A percentile compares a stretch with the other conserved stretches of the same genome.
phyloP scores from a whole-genome alignment of 352 stramenopile species.

The Phytopythium aichiense region DNA sequence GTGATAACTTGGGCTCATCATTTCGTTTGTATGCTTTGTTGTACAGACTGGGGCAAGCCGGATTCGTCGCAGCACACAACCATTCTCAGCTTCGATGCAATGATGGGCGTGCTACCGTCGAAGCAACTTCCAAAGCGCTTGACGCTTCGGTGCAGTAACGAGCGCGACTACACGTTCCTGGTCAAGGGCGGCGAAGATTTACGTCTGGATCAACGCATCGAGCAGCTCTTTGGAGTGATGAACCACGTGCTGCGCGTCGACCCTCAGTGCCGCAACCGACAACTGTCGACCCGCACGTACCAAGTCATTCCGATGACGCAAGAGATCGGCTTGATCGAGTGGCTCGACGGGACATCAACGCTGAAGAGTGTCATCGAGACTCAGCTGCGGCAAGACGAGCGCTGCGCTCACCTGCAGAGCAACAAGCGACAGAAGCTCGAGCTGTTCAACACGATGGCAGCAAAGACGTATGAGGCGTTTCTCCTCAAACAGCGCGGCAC shows the following conservation, averaged over 20 bases:
- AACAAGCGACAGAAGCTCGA: constrained; percentile 72
- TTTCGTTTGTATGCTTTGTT: constrained; percentile 1
- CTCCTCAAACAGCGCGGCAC: constrained; percentile 63
- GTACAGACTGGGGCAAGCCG: constrained; percentile 66
- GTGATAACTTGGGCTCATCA: background rate
- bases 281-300: constrained; percentile 73
- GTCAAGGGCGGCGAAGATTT: constrained; percentile 92
- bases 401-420: constrained; percentile 48
- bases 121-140: constrained; percentile 86
- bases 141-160: constrained; percentile 76
- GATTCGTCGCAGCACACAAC: constrained; percentile 54
- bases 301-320: constrained; percentile 86
- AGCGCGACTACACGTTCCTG: constrained; percentile 80
- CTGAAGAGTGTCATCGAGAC: constrained; percentile 77
- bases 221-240: constrained; percentile 91
- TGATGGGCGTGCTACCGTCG: constrained; percentile 74
- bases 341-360: constrained; percentile 70
- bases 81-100: constrained; percentile 73
- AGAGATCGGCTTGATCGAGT: constrained; percentile 84
- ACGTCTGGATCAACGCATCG: constrained; percentile 89
- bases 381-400: constrained; percentile 59
- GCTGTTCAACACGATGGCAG: constrained; percentile 70
- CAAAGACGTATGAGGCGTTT: constrained; percentile 72
- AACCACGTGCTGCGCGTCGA: constrained; percentile 81
- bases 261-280: constrained; percentile 55